These are phyloP conservation scores for Penicillium sp. DNA, from an alignment of 2,329 filamentous ascomycete genomes.

Conservation along the genomic window DNA sequence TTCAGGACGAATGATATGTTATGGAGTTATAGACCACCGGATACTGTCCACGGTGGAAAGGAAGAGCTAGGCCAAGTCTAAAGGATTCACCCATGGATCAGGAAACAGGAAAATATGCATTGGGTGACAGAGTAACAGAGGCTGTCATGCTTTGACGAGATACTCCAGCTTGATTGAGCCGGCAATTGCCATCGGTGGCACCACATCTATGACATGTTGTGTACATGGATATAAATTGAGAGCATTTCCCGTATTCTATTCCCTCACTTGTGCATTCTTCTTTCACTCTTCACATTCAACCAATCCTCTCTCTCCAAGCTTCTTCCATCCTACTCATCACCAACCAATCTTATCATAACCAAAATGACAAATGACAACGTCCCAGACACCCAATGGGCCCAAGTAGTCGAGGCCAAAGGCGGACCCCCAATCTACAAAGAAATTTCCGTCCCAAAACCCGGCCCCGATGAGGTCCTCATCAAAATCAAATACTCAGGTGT, in stretches of 20 bases:
- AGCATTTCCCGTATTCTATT: not conserved
- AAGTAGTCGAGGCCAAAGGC: conserved; percentile 81
- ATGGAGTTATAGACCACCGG: not conserved
- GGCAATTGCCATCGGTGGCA: conserved; percentile 12
- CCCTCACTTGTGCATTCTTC: not conserved
- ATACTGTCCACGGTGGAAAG: not conserved
- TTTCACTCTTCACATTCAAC: not conserved
- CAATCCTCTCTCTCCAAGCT: not conserved
- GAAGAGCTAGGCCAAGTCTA: not conserved
- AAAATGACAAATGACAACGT: conserved; percentile 46
- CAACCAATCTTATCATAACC: not conserved
- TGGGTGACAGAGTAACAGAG: not conserved
- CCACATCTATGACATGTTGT: conserved; percentile 6
- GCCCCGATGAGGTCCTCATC: conserved; percentile 85
- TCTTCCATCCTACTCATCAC: not conserved
- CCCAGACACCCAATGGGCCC: conserved; percentile 85
- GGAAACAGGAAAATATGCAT: not conserved
- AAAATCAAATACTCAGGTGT: conserved; percentile 90
- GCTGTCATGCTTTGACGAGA: not conserved
- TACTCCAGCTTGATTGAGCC: not conserved
- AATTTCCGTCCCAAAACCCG: conserved; percentile 79
- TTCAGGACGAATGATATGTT: not conserved
- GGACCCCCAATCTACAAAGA: conserved; percentile 58
- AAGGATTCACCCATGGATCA: not conserved
- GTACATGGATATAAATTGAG: not conserved